These are phyloP conservation scores for Roridomyces roridus DNA, from an alignment of 768 basidiomycete genomes.

Conservation along the genomic window DNA sequence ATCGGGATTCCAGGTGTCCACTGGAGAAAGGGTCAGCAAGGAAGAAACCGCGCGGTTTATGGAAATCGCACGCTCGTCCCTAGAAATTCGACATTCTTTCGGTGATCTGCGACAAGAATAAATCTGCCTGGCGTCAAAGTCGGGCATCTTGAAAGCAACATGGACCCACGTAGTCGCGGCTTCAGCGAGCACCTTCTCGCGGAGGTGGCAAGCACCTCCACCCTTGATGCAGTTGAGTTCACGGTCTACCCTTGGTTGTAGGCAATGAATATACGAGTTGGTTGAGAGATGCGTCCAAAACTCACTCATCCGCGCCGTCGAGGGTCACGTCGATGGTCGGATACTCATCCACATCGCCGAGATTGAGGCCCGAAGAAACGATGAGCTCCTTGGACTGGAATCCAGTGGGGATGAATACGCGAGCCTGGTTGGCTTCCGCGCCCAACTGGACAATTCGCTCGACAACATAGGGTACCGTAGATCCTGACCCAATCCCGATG, in stretches of 20 bases:
- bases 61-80: constrained; percentile 75
- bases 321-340: constrained; percentile 94
- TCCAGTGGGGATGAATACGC: constrained; percentile 92
- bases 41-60: not conserved
- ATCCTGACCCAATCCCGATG: constrained; percentile 90
- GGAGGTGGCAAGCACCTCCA: constrained; percentile 94
- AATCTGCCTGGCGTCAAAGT: constrained; percentile 53
- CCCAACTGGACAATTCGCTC: constrained; percentile 93
- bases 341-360: constrained; percentile 92
- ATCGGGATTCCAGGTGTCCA: constrained; percentile 91
- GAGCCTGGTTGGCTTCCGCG: constrained; percentile 69
- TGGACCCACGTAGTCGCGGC: constrained; percentile 80
- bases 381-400: constrained; percentile 98
- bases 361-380: constrained; percentile 71
- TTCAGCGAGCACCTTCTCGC: constrained; percentile 98
- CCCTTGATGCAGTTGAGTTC: constrained; percentile 95
- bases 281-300: not conserved
- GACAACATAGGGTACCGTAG: constrained; percentile 96
- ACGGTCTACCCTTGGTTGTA: constrained; percentile 71
- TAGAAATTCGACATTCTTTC: constrained; percentile 86
- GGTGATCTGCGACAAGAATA: constrained; percentile 92
- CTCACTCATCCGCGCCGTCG: constrained; percentile 96
- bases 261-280: not conserved
- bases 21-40: constrained; percentile 41
- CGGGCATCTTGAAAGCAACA: not conserved